Evolutionary conservation across 2,329 filamentous ascomycete species (phyloP).

Genomic region (Trichoderma guizhouense): DNA sequence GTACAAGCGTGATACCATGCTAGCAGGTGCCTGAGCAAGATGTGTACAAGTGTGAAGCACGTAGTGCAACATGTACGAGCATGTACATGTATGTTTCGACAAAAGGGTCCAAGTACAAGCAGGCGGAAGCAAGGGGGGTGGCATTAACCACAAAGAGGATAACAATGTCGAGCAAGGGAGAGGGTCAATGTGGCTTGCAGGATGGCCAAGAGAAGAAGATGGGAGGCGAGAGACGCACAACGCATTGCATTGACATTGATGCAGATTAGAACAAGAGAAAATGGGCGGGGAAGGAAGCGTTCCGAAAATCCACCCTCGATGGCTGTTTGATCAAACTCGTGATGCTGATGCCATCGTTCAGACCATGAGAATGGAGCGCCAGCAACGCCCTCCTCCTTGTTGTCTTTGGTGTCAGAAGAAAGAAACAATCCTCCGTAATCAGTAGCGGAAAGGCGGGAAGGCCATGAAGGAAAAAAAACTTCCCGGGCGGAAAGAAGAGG

Average conservation of each 20-base stretch:
- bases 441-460: neutral
- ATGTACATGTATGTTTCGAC: neutral
- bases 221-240: neutral
- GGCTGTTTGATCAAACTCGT: neutral
- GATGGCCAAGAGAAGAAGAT: neutral
- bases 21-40: neutral
- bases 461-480: neutral
- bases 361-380: neutral
- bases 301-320: neutral
- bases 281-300: neutral
- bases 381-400: neutral
- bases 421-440: neutral
- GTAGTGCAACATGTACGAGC: neutral
- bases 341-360: neutral
- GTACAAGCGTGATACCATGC: neutral
- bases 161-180: neutral
- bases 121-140: neutral
- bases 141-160: neutral
- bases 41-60: neutral
- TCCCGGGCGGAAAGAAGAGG: neutral
- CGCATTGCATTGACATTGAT: neutral
- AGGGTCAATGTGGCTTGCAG: neutral
- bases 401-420: neutral
- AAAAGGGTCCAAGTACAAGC: neutral
- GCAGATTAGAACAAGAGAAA: neutral